phyloP scores from a whole-genome alignment of 2,329 filamentous ascomycete species.

The Sphaerulina populicola region DNA sequence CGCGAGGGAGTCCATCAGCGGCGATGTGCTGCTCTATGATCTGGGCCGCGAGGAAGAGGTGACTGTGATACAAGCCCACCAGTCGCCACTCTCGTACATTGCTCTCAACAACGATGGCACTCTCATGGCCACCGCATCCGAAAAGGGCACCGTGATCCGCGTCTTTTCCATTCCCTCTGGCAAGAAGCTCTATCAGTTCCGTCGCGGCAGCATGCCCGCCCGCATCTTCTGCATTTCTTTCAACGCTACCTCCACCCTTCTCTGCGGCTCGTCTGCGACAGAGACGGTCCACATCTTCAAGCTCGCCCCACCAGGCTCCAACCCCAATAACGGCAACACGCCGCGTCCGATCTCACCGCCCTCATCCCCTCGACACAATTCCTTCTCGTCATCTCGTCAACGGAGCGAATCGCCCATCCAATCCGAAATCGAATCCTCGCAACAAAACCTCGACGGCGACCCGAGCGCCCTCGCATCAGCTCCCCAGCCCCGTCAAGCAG shows the following conservation, averaged over 20 bases:
- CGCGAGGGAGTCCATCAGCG: slow-evolving; percentile 62
- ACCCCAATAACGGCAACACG: slow-evolving; percentile 14
- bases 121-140: slow-evolving; percentile 83
- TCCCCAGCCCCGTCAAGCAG: slow-evolving; percentile 52
- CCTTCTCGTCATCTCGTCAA: slow-evolving; percentile 25
- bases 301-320: slow-evolving; percentile 45
- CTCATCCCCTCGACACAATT: slow-evolving; percentile 23
- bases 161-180: slow-evolving; percentile 88
- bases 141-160: slow-evolving; percentile 94
- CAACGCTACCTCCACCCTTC: slow-evolving; percentile 82
- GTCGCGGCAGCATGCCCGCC: slow-evolving; percentile 87
- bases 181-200: slow-evolving; percentile 91
- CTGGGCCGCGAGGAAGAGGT: slow-evolving; percentile 81
- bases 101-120: slow-evolving; percentile 89
- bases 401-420: slow-evolving; percentile 37
- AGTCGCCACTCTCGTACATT: slow-evolving; percentile 81
- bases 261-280: slow-evolving; percentile 91
- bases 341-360: slow-evolving; percentile 23
- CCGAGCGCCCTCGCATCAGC: slow-evolving; percentile 25
- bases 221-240: slow-evolving; percentile 99
- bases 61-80: slow-evolving; percentile 91
- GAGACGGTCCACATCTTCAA: slow-evolving; percentile 97
- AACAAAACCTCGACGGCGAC: slow-evolving; percentile 24
- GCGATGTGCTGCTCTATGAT: slow-evolving; percentile 89
- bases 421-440: slow-evolving; percentile 16